A percentile compares a stretch with the other conserved stretches of the same genome.
Conservation (phyloP, 2,329 filamentous ascomycete species). For the Orbilia ellipsospora region DNA sequence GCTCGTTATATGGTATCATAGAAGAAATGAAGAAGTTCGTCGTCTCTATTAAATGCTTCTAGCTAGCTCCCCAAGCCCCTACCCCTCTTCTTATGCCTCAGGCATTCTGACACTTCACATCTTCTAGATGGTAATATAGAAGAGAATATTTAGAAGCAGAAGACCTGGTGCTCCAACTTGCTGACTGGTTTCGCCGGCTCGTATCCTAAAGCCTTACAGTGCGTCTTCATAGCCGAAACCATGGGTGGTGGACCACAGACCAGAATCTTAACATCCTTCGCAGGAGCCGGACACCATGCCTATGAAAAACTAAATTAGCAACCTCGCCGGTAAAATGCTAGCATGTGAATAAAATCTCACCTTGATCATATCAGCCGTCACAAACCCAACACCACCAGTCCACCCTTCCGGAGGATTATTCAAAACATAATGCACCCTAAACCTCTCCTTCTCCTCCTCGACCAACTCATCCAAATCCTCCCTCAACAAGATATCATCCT, state of each 20-base stretch:
- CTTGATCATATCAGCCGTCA: constrained; percentile 94
- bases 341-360: constrained; percentile 65
- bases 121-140: neutral
- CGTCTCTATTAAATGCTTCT: too few species aligned
- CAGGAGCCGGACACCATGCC: constrained; percentile 83
- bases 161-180: constrained; percentile 98
- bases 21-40: too few species aligned
- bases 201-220: constrained; percentile 86
- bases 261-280: constrained; percentile 88
- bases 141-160: constrained; percentile 77
- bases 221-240: constrained; percentile 82
- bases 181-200: constrained; percentile 92
- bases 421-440: constrained; percentile 92
- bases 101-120: too few species aligned
- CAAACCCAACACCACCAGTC: constrained; percentile 92
- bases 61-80: too few species aligned
- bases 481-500: constrained; percentile 89
- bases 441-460: constrained; percentile 75
- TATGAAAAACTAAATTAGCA: constrained; percentile 60
- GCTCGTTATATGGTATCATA: too few species aligned
- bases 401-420: constrained; percentile 94
- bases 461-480: constrained; percentile 87
- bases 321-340: too few species aligned
- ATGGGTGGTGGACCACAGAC: constrained; percentile 96
- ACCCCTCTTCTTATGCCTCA: too few species aligned